These are phyloP conservation scores for Mycena haematopus DNA, from an alignment of 768 basidiomycete genomes.

Conservation along the genomic window DNA sequence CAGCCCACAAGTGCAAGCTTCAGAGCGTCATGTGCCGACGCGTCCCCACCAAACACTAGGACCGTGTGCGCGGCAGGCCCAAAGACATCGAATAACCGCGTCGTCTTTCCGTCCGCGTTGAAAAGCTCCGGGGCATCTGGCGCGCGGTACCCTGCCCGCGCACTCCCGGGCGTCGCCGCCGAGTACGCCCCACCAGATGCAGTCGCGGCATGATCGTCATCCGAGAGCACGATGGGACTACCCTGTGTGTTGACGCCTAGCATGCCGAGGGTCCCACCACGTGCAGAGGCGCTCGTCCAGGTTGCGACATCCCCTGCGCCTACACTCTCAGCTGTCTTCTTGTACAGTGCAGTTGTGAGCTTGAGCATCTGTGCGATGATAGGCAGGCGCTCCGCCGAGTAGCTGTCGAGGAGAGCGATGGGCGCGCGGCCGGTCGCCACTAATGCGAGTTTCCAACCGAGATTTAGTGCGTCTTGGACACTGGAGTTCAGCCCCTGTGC, in stretches of 20 bases:
- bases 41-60: constrained; percentile 35
- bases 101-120: neutral
- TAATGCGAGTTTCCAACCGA: constrained; percentile 53
- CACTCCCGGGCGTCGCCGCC: neutral
- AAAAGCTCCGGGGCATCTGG: constrained; percentile 23
- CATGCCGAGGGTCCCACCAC: constrained; percentile 6
- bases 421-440: constrained; percentile 44
- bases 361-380: constrained; percentile 55
- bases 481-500: constrained; percentile 47
- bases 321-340: neutral
- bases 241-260: constrained; percentile 18
- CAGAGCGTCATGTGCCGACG: neutral
- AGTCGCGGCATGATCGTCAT: neutral
- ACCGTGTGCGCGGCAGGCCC: constrained; percentile 35
- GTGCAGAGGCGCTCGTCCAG: neutral
- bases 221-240: constrained; percentile 8
- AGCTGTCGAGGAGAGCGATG: constrained; percentile 45
- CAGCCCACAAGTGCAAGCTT: neutral
- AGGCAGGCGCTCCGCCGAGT: constrained; percentile 49
- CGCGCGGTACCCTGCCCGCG: constrained; percentile 9
- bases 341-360: constrained; percentile 16
- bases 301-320: no score
- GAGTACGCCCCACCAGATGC: neutral
- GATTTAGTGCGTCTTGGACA: constrained; percentile 48
- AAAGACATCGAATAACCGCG: constrained; percentile 38